Conservation (phyloP, 108 stramenopile genomes). For the Cafeteria roenbergensis region DNA sequence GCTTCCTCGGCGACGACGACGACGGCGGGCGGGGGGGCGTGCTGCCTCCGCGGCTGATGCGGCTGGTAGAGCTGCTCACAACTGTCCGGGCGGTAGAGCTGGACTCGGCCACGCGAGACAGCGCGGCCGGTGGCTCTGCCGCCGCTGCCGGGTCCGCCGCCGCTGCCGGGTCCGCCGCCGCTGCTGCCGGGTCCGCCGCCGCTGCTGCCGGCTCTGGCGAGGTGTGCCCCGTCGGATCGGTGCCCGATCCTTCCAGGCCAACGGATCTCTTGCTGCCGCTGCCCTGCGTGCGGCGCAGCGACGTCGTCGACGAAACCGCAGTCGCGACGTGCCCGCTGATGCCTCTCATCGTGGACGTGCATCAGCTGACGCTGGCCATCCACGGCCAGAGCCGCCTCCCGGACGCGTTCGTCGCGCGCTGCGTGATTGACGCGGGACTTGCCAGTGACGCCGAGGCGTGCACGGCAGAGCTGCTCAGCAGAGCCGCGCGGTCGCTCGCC, state of each 20-base stretch:
- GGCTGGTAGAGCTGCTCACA: conserved; percentile 10
- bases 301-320: neutral
- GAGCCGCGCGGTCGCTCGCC: neutral
- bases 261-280: too few species aligned
- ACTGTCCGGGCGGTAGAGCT: neutral
- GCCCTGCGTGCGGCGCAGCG: neutral
- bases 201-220: too few species aligned
- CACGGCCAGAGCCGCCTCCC: neutral
- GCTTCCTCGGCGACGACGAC: too few species aligned
- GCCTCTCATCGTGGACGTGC: neutral
- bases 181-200: too few species aligned
- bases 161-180: too few species aligned
- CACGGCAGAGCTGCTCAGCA: neutral
- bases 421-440: neutral
- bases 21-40: too few species aligned
- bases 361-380: neutral
- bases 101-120: too few species aligned
- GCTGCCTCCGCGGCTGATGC: neutral
- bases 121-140: too few species aligned
- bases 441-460: neutral
- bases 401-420: neutral
- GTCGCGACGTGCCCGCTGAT: neutral
- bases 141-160: too few species aligned
- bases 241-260: too few species aligned
- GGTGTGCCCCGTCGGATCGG: too few species aligned